These are phyloP conservation scores for Lojkania enalia DNA, from an alignment of 2,329 filamentous ascomycete species.

Conservation along the genomic window DNA sequence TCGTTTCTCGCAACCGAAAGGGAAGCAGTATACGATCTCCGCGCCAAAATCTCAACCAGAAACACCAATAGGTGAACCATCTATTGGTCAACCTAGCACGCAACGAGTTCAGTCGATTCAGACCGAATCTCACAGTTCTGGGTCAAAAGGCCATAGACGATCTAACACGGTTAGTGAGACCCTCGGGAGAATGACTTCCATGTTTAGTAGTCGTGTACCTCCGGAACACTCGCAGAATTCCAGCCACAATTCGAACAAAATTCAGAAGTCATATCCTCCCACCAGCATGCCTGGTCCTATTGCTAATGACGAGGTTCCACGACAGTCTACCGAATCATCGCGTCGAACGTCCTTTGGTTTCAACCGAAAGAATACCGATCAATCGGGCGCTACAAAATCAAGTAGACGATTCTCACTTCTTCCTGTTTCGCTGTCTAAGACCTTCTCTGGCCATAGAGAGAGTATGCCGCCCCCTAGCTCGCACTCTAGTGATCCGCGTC, in stretches of 20 bases:
- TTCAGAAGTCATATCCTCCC: constrained; percentile 77
- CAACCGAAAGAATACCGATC: constrained; percentile 50
- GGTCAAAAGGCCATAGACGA: constrained; percentile 75
- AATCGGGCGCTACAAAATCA: constrained; percentile 42
- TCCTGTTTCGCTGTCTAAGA: constrained; percentile 53
- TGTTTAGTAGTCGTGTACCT: constrained; percentile 65
- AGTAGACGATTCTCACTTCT: constrained; percentile 56
- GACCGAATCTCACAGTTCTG: constrained; percentile 58
- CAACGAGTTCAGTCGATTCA: constrained; percentile 58
- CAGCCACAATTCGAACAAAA: constrained; percentile 62
- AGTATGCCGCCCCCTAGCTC: constrained; percentile 33
- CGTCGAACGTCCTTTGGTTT: constrained; percentile 56
- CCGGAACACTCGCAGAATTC: constrained; percentile 36
- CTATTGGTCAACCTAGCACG: constrained; percentile 63
- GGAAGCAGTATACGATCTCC: constrained; percentile 73
- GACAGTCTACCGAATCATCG: constrained; percentile 54
- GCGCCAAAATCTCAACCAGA: constrained; percentile 62
- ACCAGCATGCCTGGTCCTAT: constrained; percentile 84
- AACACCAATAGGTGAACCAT: constrained; percentile 43
- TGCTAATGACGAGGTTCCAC: constrained; percentile 59
- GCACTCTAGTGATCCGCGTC: constrained; percentile 39
- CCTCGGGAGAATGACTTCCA: constrained; percentile 77
- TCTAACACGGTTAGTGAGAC: constrained; percentile 69
- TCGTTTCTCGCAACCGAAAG: constrained; percentile 76
- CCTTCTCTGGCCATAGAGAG: constrained; percentile 45